Conservation (phyloP, 257 asterid genomes). For the Solanum gracilifrons region DNA sequence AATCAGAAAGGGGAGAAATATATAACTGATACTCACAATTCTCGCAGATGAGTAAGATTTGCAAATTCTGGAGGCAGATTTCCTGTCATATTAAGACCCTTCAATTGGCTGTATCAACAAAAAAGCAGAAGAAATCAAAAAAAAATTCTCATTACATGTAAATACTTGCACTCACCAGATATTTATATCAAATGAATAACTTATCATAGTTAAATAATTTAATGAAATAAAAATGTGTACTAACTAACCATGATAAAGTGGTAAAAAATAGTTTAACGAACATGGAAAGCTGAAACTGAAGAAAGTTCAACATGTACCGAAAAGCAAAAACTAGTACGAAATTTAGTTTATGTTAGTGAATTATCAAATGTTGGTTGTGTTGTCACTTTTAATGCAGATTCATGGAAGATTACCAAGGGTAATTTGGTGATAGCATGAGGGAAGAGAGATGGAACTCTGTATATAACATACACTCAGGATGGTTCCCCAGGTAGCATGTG, state of each 20-base stretch:
- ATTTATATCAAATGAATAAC: not conserved
- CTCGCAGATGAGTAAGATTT: constrained; percentile 36
- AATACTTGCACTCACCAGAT: not conserved
- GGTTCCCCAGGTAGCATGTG: not conserved
- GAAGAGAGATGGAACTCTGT: not conserved
- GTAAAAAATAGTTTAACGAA: not conserved
- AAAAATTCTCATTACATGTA: not conserved
- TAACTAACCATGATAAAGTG: not conserved
- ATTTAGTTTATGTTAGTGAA: not conserved
- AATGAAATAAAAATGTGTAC: not conserved
- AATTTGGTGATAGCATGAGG: not conserved
- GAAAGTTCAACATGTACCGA: not conserved
- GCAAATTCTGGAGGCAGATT: constrained; percentile 53
- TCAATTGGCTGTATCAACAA: constrained; percentile 35
- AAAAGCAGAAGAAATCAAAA: not conserved
- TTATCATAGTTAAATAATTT: not conserved
- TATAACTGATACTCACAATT: constrained; percentile 38
- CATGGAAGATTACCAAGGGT: not conserved
- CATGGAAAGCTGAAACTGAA: not conserved
- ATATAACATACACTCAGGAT: not conserved
- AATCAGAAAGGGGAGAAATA: not conserved
- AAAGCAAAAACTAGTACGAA: not conserved
- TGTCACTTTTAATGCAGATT: not conserved
- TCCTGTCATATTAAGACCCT: constrained; percentile 59
- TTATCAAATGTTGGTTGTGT: not conserved